These are phyloP conservation scores for Komagataella populi DNA, from an alignment of 805 yeast genomes.

Conservation along the genomic window DNA sequence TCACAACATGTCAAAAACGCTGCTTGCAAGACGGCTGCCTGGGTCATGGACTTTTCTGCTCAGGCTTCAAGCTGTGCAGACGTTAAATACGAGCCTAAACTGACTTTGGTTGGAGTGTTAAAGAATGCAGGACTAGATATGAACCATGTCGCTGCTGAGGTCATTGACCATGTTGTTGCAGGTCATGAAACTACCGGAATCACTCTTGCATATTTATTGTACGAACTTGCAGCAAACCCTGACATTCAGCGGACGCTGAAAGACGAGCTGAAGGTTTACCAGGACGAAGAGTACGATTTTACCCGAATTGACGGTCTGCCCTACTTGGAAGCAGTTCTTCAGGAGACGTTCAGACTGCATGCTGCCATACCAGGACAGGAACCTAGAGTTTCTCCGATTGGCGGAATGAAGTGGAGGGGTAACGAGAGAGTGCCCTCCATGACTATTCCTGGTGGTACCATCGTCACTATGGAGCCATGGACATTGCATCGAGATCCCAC, in stretches of 20 bases:
- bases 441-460: constrained; percentile 37
- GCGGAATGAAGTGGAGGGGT: constrained; percentile 15
- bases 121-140: constrained; percentile 6
- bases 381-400: constrained; percentile 36
- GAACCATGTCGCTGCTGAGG: constrained; percentile 27
- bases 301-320: constrained; percentile 40
- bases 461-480: constrained; percentile 54
- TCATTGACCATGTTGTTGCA: constrained; percentile 57
- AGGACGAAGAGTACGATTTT: constrained; percentile 9
- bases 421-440: constrained; percentile 11
- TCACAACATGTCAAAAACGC: constrained; percentile 23
- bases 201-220: constrained; percentile 44
- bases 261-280: constrained; percentile 29
- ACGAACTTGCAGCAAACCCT: constrained; percentile 38
- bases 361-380: constrained; percentile 67
- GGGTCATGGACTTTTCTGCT: constrained; percentile 22
- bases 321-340: constrained; percentile 43
- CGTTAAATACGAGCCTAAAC: constrained; percentile 4
- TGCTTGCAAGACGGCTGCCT: constrained; percentile 24
- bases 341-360: constrained; percentile 49
- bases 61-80: constrained; percentile 6
- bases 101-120: constrained; percentile 13
- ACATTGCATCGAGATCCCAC: constrained; percentile 38
- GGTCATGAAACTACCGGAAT: constrained; percentile 70
- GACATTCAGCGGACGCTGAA: constrained; percentile 32